Conservation (phyloP, 2,329 filamentous ascomycete species). For the Fusarium virguliforme region DNA sequence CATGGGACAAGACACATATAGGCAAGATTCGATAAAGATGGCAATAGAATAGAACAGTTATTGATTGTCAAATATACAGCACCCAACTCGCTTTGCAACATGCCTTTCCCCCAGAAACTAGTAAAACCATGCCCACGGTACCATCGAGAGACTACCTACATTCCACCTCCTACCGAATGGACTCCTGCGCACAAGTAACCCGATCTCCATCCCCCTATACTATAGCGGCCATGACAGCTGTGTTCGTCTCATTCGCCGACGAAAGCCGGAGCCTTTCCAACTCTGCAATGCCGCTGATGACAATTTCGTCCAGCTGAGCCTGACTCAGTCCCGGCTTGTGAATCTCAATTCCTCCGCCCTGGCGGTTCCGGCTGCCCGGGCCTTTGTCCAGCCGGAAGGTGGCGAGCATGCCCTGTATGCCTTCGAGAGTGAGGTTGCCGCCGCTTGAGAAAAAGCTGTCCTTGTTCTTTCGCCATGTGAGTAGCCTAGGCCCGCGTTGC, state of each 20-base stretch:
- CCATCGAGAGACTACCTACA: background rate
- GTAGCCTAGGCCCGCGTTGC: background rate
- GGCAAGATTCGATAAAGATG: background rate
- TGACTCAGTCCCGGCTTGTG: constrained; percentile 1
- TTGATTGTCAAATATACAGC: background rate
- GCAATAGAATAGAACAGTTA: background rate
- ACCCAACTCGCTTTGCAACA: too few relatives aligned
- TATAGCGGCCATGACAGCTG: background rate
- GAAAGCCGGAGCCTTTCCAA: constrained; percentile 9
- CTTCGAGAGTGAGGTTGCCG: constrained; percentile 11
- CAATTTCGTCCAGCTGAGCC: constrained; percentile 14
- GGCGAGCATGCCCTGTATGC: background rate
- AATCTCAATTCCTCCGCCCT: constrained; percentile 11
- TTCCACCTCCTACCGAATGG: background rate
- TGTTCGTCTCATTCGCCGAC: background rate
- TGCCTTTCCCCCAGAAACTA: background rate
- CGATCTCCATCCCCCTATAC: background rate
- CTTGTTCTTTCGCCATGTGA: background rate
- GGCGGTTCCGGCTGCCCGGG: background rate
- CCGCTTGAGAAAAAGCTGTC: background rate
- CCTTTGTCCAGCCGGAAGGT: constrained; percentile 13
- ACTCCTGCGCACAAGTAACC: background rate
- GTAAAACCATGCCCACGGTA: background rate
- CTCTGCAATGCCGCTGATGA: constrained; percentile 4
- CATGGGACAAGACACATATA: background rate